Evolutionary conservation across 2,329 filamentous ascomycete species (phyloP), one percentile per base, ranked within the genome.

Genomic region (Zalaria sp.): DNA sequence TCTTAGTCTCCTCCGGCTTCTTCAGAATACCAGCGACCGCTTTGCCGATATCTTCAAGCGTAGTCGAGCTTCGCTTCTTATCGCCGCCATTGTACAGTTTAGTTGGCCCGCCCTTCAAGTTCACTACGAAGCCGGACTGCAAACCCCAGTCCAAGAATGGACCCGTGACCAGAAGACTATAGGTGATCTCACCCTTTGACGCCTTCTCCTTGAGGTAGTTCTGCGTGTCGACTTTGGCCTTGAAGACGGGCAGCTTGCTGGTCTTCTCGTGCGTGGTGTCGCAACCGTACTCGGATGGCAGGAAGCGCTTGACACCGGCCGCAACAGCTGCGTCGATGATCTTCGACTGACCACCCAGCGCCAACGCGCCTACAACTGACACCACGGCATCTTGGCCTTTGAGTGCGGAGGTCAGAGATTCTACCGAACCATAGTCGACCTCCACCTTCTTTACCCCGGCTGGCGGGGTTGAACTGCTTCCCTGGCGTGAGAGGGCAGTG

Each of bases 211-310:
- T 46, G 5, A 65, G 48, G 44, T 66, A 62, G 27, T 60, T 48
- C 7, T 57, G 50, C 34, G 57, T 56, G 34, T 51, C 46, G 8
- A 56, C 53, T 44, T 67, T 67, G 25, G 46, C 48, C 5, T 47
- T 47, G 44, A 57, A 66, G 5, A 63, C 57, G 0, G 63, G 63
- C 25, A 66, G 43, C 2, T 39, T 44, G 3, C 48, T 42, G 1
- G 54, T 49, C 2, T 53, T 49, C 0, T 52, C 47, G 45, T 64
- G 60, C 25, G 39, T 40, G n/a, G 58, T 56, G 41, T 66, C 57
- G 29, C 53, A 49, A 40, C 60, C 62, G 45, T 63, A 68, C 42
- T 67, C 65, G 27, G 58, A 53, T 7, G 65, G 63, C 27, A 68
- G 56, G 48, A 65, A 61, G 10, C 60, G 56, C 37, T 50, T 53